A percentile compares a stretch with the other conserved stretches of the same genome.
These are phyloP conservation scores for Avena insularis DNA, from an alignment of 176 grass and related monocot species.

Conservation along the genomic window DNA sequence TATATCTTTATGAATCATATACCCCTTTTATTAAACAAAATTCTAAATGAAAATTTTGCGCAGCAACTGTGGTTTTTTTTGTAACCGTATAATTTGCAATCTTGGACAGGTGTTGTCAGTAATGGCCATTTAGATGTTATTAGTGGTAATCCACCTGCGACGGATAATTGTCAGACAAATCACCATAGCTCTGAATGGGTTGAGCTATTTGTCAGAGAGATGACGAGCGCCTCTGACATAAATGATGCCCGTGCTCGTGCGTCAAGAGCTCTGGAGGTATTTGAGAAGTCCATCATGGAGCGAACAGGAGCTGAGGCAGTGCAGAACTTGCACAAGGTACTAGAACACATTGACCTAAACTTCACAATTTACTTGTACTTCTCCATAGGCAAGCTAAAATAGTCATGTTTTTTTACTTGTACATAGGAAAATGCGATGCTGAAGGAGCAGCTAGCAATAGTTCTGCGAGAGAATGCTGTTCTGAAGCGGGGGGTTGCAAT, in stretches of 20 bases:
- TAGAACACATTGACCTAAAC: constrained; percentile 1
- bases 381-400: neutral
- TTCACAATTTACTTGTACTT: constrained; percentile 8
- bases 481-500: constrained; percentile 77
- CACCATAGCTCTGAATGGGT: constrained; percentile 67
- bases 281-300: constrained; percentile 68
- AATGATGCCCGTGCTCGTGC: constrained; percentile 66
- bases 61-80: neutral
- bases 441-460: constrained; percentile 61
- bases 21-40: constrained; percentile 20
- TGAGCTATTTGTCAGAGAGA: constrained; percentile 86
- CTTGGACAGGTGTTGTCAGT: constrained; percentile 49
- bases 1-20: neutral
- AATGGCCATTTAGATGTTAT: constrained; percentile 48
- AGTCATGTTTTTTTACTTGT: constrained; percentile 25
- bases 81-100: constrained; percentile 25
- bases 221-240: constrained; percentile 74
- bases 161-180: constrained; percentile 44
- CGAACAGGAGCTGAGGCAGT: constrained; percentile 56
- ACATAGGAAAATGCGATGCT: constrained; percentile 67
- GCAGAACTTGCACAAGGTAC: constrained; percentile 73
- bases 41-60: neutral
- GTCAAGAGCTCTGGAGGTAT: constrained; percentile 69
- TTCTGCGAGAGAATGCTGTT: constrained; percentile 69
- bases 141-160: constrained; percentile 45